Conservation (phyloP, 164 flowering plant species). For the Warburgia ugandensis region DNA sequence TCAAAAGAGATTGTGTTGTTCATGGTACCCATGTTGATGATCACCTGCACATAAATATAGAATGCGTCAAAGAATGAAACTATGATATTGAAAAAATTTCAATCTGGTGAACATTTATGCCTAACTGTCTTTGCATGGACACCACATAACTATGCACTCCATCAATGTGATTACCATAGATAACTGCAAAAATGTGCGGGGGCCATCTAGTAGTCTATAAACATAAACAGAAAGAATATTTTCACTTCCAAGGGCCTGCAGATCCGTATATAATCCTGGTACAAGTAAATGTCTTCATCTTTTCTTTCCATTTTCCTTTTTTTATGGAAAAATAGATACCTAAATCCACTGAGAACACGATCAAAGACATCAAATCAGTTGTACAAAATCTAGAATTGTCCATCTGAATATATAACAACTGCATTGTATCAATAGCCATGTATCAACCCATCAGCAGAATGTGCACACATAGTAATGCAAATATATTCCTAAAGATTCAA, state of each 20-base stretch:
- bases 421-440: too few species aligned
- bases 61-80: background rate
- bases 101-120: background rate
- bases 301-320: too few species aligned
- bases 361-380: too few species aligned
- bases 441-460: too few species aligned
- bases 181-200: background rate
- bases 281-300: too few species aligned
- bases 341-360: too few species aligned
- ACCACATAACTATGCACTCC: background rate
- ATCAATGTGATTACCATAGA: background rate
- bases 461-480: background rate
- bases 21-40: slow-evolving; percentile 65
- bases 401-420: too few species aligned
- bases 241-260: too few species aligned
- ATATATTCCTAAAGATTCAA: background rate
- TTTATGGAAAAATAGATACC: too few species aligned
- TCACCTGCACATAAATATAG: slow-evolving; percentile 48
- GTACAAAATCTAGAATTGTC: too few species aligned
- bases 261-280: too few species aligned
- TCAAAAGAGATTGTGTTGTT: slow-evolving; percentile 72
- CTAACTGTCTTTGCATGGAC: background rate
- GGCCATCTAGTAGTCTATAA: background rate
- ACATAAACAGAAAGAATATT: background rate
- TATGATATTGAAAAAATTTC: background rate